Evolutionary conservation across 2,329 filamentous ascomycete genomes (phyloP).

Genomic region (Hypocreales sp.): DNA sequence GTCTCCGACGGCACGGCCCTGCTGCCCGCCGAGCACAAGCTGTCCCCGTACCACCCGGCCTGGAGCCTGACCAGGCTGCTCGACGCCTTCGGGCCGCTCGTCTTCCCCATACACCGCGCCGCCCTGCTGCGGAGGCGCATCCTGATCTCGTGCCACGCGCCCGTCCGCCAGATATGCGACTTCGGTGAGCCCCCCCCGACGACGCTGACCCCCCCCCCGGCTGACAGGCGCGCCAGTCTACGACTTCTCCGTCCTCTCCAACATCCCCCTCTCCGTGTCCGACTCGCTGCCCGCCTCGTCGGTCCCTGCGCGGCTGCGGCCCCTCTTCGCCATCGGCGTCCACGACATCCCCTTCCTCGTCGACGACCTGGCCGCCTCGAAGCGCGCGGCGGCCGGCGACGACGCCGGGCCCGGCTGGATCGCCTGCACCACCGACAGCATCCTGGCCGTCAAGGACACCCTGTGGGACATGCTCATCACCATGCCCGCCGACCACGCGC

Average conservation of each 20-base stretch:
- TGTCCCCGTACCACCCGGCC: constrained; percentile 73
- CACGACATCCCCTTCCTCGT: constrained; percentile 77
- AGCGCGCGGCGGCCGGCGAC: constrained; percentile 23
- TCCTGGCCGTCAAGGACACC: constrained; percentile 70
- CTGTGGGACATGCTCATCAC: constrained; percentile 85
- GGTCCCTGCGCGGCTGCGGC: constrained; percentile 51
- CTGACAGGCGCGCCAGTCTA: constrained; percentile 51
- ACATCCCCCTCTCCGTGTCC: constrained; percentile 60
- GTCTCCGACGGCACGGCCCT: constrained; percentile 46
- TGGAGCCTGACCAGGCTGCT: constrained; percentile 66
- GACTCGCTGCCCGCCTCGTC: constrained; percentile 51
- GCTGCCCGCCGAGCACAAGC: constrained; percentile 43
- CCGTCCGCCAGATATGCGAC: constrained; percentile 73
- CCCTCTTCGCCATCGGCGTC: constrained; percentile 86
- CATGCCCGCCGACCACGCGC: constrained; percentile 49
- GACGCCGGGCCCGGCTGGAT: constrained; percentile 60
- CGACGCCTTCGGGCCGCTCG: constrained; percentile 73
- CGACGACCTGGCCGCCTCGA: constrained; percentile 36
- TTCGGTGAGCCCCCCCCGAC: constrained; percentile 48
- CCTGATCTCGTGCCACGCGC: constrained; percentile 70
- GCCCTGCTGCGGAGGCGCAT: constrained; percentile 79
- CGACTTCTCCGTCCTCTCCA: constrained; percentile 82
- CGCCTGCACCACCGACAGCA: constrained; percentile 89
- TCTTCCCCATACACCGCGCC: constrained; percentile 83
- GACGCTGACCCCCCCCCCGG: constrained; percentile 1